A percentile compares a stretch with the other conserved stretches of the same genome.
Evolutionary conservation across 352 stramenopile species (phyloP).

Genomic region (Phytopythium litorale): DNA sequence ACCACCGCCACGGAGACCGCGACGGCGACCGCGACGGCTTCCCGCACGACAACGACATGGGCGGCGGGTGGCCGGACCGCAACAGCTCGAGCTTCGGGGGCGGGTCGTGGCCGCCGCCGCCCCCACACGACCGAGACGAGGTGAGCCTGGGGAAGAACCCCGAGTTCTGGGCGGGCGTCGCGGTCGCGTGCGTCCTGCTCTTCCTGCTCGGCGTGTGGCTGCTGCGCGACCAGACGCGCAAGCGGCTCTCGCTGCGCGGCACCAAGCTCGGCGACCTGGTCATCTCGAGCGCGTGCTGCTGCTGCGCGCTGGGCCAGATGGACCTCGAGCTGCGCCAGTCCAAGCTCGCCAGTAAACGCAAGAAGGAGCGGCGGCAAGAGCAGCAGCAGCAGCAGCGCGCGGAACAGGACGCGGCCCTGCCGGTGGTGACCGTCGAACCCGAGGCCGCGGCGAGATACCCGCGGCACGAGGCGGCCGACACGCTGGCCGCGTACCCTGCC

Average conservation of each 20-base stretch:
- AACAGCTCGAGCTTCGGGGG: slow-evolving; percentile 1
- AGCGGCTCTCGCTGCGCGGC: slow-evolving; percentile 36
- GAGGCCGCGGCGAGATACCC: not conserved
- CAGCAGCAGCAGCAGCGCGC: slow-evolving; percentile 2
- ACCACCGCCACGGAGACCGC: not conserved
- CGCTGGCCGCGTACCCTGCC: slow-evolving; percentile 23
- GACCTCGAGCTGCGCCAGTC: slow-evolving; percentile 29
- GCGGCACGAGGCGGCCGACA: slow-evolving; percentile 7
- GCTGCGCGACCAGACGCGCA: slow-evolving; percentile 35
- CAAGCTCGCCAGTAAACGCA: slow-evolving; percentile 18
- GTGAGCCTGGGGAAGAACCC: slow-evolving; percentile 1
- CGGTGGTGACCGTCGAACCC: not conserved
- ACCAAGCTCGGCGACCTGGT: slow-evolving; percentile 28
- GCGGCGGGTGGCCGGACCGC: not conserved
- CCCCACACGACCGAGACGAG: not conserved
- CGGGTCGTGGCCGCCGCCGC: not conserved
- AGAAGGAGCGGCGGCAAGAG: slow-evolving; percentile 9
- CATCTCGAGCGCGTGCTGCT: slow-evolving; percentile 39
- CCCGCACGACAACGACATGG: not conserved
- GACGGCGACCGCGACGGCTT: not conserved
- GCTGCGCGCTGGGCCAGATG: slow-evolving; percentile 52
- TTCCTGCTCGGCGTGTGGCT: slow-evolving; percentile 40
- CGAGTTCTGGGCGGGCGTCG: not conserved
- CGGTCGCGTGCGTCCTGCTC: slow-evolving; percentile 11
- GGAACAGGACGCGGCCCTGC: not conserved